Conservation (phyloP, 345 rosid species). For the Eucalyptus brandiana region DNA sequence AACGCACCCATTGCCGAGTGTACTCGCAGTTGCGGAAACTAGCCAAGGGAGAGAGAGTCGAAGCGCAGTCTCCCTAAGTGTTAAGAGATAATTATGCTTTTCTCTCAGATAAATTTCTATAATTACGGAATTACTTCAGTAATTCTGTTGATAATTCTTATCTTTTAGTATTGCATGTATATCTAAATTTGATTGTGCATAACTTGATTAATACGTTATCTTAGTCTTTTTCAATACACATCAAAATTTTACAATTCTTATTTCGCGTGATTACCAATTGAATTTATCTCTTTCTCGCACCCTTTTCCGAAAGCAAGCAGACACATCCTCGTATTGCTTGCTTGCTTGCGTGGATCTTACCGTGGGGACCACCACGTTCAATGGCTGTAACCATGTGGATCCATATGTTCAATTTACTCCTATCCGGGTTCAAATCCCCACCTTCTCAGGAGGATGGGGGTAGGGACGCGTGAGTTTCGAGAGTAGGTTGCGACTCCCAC, state of each 20-base stretch:
- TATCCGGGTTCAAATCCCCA: too few relatives aligned
- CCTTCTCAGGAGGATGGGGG: too few relatives aligned
- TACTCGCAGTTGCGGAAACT: too few relatives aligned
- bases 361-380: neutral
- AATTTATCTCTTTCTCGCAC: neutral
- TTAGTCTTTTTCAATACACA: too few relatives aligned
- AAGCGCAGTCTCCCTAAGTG: neutral
- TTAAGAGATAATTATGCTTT: too few relatives aligned
- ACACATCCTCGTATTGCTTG: neutral
- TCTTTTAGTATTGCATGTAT: rapidly evolving
- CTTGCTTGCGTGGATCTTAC: neutral
- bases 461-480: too few relatives aligned
- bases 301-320: neutral
- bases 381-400: neutral
- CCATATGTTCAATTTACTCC: neutral
- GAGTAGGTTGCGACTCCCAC: too few relatives aligned
- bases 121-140: too few relatives aligned
- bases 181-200: too few relatives aligned
- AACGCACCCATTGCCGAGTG: too few relatives aligned
- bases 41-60: neutral
- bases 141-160: too few relatives aligned
- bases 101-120: too few relatives aligned
- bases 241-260: neutral
- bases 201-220: neutral
- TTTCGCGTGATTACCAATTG: neutral